These are phyloP conservation scores for Coniochaeta sp. DNA, from an alignment of 2,329 filamentous ascomycete genomes.

Conservation along the genomic window DNA sequence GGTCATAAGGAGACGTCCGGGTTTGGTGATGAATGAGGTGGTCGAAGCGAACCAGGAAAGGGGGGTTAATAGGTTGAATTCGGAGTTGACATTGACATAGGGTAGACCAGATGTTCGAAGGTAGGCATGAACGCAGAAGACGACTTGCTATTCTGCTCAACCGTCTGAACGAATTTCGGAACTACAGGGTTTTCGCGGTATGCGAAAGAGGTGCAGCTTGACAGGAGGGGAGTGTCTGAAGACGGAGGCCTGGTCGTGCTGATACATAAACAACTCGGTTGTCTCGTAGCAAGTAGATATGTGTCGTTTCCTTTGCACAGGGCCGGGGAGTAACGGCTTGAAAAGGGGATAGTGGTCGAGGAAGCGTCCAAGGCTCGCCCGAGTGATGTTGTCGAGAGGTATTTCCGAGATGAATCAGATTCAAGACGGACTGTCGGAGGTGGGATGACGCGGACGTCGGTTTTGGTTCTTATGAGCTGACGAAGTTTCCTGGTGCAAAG, in stretches of 20 bases:
- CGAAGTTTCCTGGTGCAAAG: background rate
- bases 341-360: background rate
- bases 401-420: conserved; percentile 2
- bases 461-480: background rate
- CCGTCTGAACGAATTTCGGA: conserved; percentile 86
- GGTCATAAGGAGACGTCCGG: background rate
- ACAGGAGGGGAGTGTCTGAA: conserved; percentile 89
- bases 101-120: conserved; percentile 44
- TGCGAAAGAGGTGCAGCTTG: conserved; percentile 96
- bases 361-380: conserved; percentile 8
- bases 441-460: background rate
- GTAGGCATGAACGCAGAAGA: conserved; percentile 50
- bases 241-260: conserved; percentile 84
- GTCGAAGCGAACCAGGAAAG: conserved; percentile 32
- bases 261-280: conserved; percentile 88
- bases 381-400: conserved; percentile 5
- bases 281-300: conserved; percentile 22
- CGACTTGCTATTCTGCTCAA: conserved; percentile 49
- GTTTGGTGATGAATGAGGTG: conserved; percentile 19
- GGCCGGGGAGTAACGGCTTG: background rate
- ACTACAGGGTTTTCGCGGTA: conserved; percentile 90
- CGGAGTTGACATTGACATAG: conserved; percentile 52
- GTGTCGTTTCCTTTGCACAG: conserved; percentile 4
- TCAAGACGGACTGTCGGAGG: background rate
- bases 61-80: conserved; percentile 47